These are phyloP conservation scores for Cladorrhinum sp. DNA, from an alignment of 2,329 filamentous ascomycete genomes.

Conservation along the genomic window DNA sequence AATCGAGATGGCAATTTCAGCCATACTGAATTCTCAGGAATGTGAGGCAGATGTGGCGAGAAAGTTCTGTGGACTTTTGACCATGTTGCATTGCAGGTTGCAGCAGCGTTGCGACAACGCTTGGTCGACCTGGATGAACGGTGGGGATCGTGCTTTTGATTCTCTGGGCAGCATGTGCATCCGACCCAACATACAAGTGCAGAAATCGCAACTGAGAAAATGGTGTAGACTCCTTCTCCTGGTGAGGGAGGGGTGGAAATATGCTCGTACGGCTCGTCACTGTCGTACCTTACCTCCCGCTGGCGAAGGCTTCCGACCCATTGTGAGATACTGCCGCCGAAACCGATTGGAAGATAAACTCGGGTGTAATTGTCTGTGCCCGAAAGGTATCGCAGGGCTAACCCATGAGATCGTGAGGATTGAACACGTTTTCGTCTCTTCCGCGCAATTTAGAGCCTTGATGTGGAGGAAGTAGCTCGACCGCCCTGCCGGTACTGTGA, in stretches of 20 bases:
- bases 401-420: slow-evolving; percentile 6
- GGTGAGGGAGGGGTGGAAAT: too few species aligned
- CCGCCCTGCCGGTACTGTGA: slow-evolving; percentile 1
- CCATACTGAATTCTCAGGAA: background rate
- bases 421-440: slow-evolving; percentile 5
- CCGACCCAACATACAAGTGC: too few species aligned
- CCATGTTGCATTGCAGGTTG: background rate
- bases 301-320: background rate
- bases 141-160: background rate
- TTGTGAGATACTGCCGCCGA: background rate
- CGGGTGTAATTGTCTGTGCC: background rate
- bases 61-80: background rate
- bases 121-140: background rate
- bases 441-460: background rate
- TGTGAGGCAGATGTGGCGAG: background rate
- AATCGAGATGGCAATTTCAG: background rate
- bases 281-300: background rate
- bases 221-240: background rate
- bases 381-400: background rate
- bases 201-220: too few species aligned
- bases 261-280: too few species aligned
- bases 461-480: background rate
- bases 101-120: background rate
- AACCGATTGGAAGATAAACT: background rate
- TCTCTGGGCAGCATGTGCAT: too few species aligned